Evolutionary conservation across 768 basidiomycete species (phyloP).

Genomic region (Coprinopsis marcescibilis): DNA sequence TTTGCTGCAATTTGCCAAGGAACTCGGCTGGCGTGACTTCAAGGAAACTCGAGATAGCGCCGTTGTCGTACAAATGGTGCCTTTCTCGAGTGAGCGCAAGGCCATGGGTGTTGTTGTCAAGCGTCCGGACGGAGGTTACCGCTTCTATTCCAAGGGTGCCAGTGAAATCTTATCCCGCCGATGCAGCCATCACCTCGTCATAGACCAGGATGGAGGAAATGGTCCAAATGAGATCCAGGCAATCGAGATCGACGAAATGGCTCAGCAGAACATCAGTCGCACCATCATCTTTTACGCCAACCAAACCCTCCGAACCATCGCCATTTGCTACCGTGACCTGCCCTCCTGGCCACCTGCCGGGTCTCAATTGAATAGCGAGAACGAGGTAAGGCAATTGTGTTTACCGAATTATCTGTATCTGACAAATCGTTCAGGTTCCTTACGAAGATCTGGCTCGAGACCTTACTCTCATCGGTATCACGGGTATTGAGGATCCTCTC

Average conservation of each 20-base stretch:
- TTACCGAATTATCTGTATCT: slow-evolving; percentile 8
- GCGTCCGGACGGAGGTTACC: slow-evolving; percentile 44
- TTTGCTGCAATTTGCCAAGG: slow-evolving; percentile 77
- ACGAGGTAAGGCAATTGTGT: slow-evolving; percentile 40
- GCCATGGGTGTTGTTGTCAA: slow-evolving; percentile 88
- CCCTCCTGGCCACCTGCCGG: slow-evolving; percentile 74
- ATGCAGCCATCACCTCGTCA: slow-evolving; percentile 70
- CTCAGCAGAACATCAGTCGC: slow-evolving; percentile 76
- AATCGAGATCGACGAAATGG: slow-evolving; percentile 54
- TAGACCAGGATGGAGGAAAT: slow-evolving; percentile 30
- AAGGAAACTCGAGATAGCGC: slow-evolving; percentile 55
- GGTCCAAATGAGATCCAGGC: slow-evolving; percentile 41
- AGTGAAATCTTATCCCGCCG: slow-evolving; percentile 85
- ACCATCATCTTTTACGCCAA: slow-evolving; percentile 99
- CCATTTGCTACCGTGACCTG: slow-evolving; percentile 89
- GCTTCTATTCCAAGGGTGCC: slow-evolving; percentile 88
- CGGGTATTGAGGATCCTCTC: slow-evolving; percentile 95
- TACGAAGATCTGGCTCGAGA: slow-evolving; percentile 66
- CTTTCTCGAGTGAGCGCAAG: slow-evolving; percentile 91
- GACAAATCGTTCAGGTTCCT: slow-evolving; percentile 42
- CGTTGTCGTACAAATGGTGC: slow-evolving; percentile 77
- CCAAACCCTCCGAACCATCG: slow-evolving; percentile 91
- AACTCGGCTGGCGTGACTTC: slow-evolving; percentile 73
- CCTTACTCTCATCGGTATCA: slow-evolving; percentile 82
- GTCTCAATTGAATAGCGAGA: slow-evolving; percentile 30